Percentiles rank a stretch among this genome's conserved stretches.
Conservation (phyloP, 164 flowering plant genomes). For the Magnolia changhungtana region DNA sequence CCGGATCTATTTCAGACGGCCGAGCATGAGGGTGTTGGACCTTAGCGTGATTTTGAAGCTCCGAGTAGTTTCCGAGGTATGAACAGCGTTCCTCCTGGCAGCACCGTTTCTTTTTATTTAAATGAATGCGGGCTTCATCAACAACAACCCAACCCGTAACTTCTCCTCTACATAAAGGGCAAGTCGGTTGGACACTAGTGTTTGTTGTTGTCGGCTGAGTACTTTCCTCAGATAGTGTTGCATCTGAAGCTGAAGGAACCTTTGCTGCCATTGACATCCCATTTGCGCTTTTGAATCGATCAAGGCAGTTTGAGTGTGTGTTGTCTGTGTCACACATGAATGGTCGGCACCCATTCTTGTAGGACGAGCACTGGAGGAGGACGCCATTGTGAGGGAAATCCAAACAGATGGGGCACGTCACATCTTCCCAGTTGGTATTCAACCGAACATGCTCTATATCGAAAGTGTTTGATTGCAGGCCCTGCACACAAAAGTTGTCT, state of each 20-base stretch:
- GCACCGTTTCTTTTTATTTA: conserved; percentile 64
- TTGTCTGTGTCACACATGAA: conserved; percentile 89
- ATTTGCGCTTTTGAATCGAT: conserved; percentile 65
- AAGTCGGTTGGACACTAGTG: conserved; percentile 38
- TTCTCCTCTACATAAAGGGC: conserved; percentile 97
- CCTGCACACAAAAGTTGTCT: conserved; percentile 22
- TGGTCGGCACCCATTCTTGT: conserved; percentile 78
- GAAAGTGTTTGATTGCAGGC: conserved; percentile 13
- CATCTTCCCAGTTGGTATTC: conserved; percentile 64
- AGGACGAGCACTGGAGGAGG: conserved; percentile 86
- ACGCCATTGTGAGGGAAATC: conserved; percentile 88
- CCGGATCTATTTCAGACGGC: conserved; percentile 93
- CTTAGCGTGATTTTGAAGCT: conserved; percentile 71
- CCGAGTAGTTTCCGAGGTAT: conserved; percentile 58
- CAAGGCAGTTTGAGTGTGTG: conserved; percentile 85
- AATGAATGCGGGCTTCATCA: conserved; percentile 54
- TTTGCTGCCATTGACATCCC: conserved; percentile 36
- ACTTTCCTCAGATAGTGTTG: conserved; percentile 18
- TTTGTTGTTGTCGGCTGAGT: conserved; percentile 21
- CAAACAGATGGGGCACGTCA: conserved; percentile 85
- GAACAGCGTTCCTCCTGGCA: conserved; percentile 72
- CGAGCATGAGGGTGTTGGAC: conserved; percentile 76
- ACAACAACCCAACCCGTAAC: conserved; percentile 82
- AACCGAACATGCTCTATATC: conserved; percentile 41
- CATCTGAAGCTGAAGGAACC: conserved; percentile 32